These are phyloP conservation scores for Leccinum solheimii DNA, from an alignment of 1,284 basidiomycete genomes.

Conservation along the genomic window DNA sequence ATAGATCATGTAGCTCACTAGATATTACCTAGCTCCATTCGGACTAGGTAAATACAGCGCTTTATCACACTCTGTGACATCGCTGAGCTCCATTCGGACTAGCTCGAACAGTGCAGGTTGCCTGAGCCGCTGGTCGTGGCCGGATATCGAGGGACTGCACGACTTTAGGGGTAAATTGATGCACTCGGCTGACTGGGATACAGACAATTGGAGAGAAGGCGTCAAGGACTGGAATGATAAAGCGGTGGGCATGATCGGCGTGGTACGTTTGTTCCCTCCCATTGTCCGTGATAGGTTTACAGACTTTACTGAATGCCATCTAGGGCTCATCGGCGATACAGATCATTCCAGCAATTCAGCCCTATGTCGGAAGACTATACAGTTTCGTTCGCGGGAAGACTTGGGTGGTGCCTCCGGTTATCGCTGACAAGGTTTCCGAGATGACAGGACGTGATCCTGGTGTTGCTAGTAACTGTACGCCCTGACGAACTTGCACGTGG, in stretches of 20 bases:
- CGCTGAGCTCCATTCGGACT: not conserved
- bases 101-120: constrained; percentile 39
- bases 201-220: constrained; percentile 45
- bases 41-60: not conserved
- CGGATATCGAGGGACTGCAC: constrained; percentile 54
- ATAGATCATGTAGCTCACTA: too few species aligned
- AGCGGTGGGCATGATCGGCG: constrained; percentile 59
- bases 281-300: not conserved
- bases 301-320: not conserved
- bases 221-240: constrained; percentile 55
- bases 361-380: constrained; percentile 48
- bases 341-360: constrained; percentile 59
- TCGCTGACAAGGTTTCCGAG: constrained; percentile 39
- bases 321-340: constrained; percentile 69
- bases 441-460: constrained; percentile 39
- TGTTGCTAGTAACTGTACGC: constrained; percentile 45
- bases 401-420: constrained; percentile 57
- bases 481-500: not conserved
- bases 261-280: constrained; percentile 38
- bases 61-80: not conserved
- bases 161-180: constrained; percentile 51
- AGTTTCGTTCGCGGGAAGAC: constrained; percentile 65
- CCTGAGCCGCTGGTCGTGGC: constrained; percentile 59
- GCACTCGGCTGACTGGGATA: constrained; percentile 60
- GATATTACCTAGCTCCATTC: too few species aligned